Base-by-base conservation (phyloP, 345 rosid genomes). In the Lumnitzera racemosa region DNA sequence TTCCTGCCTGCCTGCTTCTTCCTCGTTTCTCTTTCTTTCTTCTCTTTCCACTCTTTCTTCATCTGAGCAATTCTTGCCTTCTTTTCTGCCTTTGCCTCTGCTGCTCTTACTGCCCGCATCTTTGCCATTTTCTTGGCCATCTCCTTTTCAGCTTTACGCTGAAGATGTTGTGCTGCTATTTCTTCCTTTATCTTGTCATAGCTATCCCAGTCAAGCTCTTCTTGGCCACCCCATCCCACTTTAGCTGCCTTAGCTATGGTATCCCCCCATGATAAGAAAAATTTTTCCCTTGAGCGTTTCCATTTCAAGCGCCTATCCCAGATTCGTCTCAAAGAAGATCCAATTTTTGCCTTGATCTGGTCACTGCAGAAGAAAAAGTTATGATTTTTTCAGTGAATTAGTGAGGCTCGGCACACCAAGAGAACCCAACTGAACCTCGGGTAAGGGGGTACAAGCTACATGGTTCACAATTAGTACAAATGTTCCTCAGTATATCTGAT, bases 141-240 rank as follows among this genome's bases (percentile, higher is more conserved):
- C 58, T 67, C 79, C 74, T 75, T 76, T 53, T 81, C 87, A 49
- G 63, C 72, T 58, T 70, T 74, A 64, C 63, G 51, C 27, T 71
- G 70, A 57, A 79, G 80, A 68, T 74, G 75, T 65, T 77, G 78
- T 62, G 65, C 62, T 62, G 61, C 65, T 53, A 85, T 62, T 72
- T 85, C 87, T 67, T 74, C 73, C 70, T 72, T 69, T 15, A 80
- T 70, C 57, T 59, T 76, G 11, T 85, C 83, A 63, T 81, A 83
- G 66, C 96, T 82, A 61, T 89, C 81, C 96, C 95, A 91, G 1
- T 79, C 74, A 29, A 87, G 83, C 70, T 79, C 84, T 51, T 64
- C 58, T 60, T 85, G 76, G n/a, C 73, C 84, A 49, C 4, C 69
- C 61, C 82, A 81, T 72, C 96, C 95, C 68, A 67, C 76, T 74